Base-by-base conservation (phyloP, 2,329 filamentous ascomycete genomes). In the Ploettnerulaceae sp. region DNA sequence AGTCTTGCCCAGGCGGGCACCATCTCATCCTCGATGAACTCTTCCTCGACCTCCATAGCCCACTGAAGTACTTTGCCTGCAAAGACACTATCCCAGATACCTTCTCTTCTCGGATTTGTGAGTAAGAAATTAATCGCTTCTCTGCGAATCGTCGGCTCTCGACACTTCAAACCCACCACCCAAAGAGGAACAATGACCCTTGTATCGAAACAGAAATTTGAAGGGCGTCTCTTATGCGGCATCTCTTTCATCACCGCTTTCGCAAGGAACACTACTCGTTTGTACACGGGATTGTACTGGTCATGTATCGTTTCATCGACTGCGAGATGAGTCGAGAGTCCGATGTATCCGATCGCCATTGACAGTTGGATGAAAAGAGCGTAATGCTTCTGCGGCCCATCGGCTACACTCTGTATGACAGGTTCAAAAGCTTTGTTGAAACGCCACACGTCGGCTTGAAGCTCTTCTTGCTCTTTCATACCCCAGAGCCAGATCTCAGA, bases 161-260 rank as follows among this genome's bases (percentile, higher is more conserved):
- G 73, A 57, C 79, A 84, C 57, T 82, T 82, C 7, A 77, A 80
- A 7, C 77, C 79, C n/a, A 81, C 76, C 3, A 82, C 72, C 52
- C 77, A 84, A 1, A 84, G 69, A 0, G 79, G 77, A 5, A 79
- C 75, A 5, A 84, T 73, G 43, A 84, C 78, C 29, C 79, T 80
- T 5, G 82, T 64, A 40, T 82, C 79, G 18, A 80, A 73, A 35
- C 77, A 78, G 61, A 84, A 84, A 33, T 52, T 49, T 9, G 42
- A 46, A 14, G 36, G 39, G 3, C 50, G 47, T 12, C 21, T 46
- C 18, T 51, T 50, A 11, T 39, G 40, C 17, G 48, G 48, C 43
- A 52, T 48, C 11, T 48, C 39, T 25, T 40, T 44, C 37, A 51
- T 37, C 5, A 51, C 45, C 15, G 42, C 44, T 40, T 52, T 47